A percentile compares a stretch with the other conserved stretches of the same genome.
phyloP scores from a whole-genome alignment of 2,329 filamentous ascomycete genomes.

The Fusarium sp. region DNA sequence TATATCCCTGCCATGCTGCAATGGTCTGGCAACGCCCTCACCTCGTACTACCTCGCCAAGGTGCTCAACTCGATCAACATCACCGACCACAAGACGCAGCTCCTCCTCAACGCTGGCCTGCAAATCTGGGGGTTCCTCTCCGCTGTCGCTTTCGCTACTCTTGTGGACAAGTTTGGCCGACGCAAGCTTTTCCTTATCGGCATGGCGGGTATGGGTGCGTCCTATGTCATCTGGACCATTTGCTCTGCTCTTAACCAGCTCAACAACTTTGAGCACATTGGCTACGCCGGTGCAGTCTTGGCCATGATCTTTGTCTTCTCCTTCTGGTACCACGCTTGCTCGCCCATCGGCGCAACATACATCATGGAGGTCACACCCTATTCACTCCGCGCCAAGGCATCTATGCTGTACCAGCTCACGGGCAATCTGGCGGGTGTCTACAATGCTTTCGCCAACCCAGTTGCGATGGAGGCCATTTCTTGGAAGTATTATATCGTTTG shows the following conservation, averaged over 20 bases:
- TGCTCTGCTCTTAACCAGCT: conserved; percentile 50
- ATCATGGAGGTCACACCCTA: conserved; percentile 55
- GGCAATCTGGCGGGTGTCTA: conserved; percentile 44
- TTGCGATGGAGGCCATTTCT: conserved; percentile 51
- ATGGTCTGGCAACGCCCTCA: conserved; percentile 45
- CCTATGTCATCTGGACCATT: conserved; percentile 53
- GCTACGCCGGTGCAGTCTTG: conserved; percentile 56
- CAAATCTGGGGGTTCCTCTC: conserved; percentile 51
- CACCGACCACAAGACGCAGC: conserved; percentile 44
- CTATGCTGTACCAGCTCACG: conserved; percentile 44
- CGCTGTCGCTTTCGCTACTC: conserved; percentile 47
- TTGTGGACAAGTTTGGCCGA: conserved; percentile 54
- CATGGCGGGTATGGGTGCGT: conserved; percentile 48
- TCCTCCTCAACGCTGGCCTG: conserved; percentile 45
- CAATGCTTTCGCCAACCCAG: conserved; percentile 56
- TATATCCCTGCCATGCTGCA: conserved; percentile 46
- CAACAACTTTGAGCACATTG: conserved; percentile 34
- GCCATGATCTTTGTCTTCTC: conserved; percentile 47
- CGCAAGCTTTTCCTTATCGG: conserved; percentile 52
- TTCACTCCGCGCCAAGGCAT: conserved; percentile 44
- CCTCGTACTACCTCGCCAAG: conserved; percentile 52
- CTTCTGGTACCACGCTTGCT: conserved; percentile 47
- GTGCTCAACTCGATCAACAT: conserved; percentile 54
- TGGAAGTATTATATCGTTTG: conserved; percentile 59
- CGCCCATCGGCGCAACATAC: conserved; percentile 55